Conservation (phyloP, 2,329 filamentous ascomycete species). For the Tolypocladium endophyticum region DNA sequence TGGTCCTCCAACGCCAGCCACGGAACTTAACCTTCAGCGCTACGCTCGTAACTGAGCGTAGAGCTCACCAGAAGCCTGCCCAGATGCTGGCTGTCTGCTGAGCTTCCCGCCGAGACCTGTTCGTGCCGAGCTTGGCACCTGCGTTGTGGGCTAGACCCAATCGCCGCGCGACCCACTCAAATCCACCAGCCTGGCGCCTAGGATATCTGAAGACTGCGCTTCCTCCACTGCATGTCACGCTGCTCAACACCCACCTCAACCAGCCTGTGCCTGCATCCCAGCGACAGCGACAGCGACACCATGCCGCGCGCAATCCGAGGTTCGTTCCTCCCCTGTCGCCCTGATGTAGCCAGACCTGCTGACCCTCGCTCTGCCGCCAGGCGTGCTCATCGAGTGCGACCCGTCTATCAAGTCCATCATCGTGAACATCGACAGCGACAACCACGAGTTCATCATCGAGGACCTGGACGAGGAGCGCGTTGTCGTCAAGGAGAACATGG, state of each 20-base stretch:
- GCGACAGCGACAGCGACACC: conserved; percentile 3
- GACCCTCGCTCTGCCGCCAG: conserved; percentile 21
- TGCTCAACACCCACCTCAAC: background rate
- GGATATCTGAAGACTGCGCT: background rate
- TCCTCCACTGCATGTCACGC: background rate
- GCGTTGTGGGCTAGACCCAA: background rate
- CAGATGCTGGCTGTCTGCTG: too few relatives aligned
- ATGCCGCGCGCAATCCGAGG: conserved; percentile 51
- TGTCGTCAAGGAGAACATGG: conserved; percentile 65
- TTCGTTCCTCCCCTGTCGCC: conserved; percentile 14
- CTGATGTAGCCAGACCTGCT: conserved; percentile 2
- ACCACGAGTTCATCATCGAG: conserved; percentile 68
- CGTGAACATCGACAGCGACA: conserved; percentile 60
- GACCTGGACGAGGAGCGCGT: conserved; percentile 69
- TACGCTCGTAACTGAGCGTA: too few relatives aligned
- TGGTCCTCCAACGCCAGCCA: too few relatives aligned
- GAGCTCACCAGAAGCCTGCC: too few relatives aligned
- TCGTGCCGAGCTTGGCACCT: background rate
- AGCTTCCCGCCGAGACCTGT: background rate
- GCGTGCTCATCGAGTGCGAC: conserved; percentile 71
- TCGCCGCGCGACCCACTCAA: background rate
- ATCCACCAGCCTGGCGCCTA: background rate
- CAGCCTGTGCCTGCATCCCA: background rate
- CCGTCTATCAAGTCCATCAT: conserved; percentile 84
- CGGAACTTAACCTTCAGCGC: too few relatives aligned